Conservation (phyloP, 2,329 filamentous ascomycete genomes). For the Botrytis galanthina region DNA sequence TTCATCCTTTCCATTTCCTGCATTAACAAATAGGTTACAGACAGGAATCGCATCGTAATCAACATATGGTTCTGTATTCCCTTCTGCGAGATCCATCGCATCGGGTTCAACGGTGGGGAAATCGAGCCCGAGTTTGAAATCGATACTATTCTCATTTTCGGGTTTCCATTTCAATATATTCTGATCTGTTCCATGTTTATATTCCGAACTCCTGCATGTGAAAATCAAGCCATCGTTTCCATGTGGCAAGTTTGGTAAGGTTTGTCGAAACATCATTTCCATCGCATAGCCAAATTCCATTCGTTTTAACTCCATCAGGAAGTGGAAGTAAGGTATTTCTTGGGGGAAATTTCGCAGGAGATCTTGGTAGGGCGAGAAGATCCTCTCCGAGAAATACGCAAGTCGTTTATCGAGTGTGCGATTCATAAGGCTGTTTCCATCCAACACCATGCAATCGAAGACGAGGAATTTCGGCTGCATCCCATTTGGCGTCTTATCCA, state of each 20-base stretch:
- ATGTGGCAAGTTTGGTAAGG: slow-evolving; percentile 80
- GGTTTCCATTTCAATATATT: slow-evolving; percentile 99
- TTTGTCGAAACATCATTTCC: slow-evolving; percentile 85
- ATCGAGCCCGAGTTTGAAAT: slow-evolving; percentile 76
- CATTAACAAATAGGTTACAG: slow-evolving; percentile 70
- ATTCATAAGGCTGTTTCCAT: slow-evolving; percentile 71
- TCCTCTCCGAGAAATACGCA: slow-evolving; percentile 76
- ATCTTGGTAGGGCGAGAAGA: slow-evolving; percentile 68
- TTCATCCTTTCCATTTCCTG: slow-evolving; percentile 54
- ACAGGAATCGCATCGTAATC: slow-evolving; percentile 80
- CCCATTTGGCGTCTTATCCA: slow-evolving; percentile 71
- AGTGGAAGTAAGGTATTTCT: slow-evolving; percentile 69
- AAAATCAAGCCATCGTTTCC: slow-evolving; percentile 98
- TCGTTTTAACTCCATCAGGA: slow-evolving; percentile 81
- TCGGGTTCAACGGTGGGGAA: slow-evolving; percentile 73
- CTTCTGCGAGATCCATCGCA: slow-evolving; percentile 64
- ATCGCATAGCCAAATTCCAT: slow-evolving; percentile 88
- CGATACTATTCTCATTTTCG: slow-evolving; percentile 89
- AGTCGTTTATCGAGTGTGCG: slow-evolving; percentile 84
- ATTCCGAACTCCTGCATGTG: slow-evolving; percentile 84
- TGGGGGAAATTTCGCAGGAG: slow-evolving; percentile 65
- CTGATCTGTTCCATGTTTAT: slow-evolving; percentile 85
- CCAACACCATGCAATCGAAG: slow-evolving; percentile 87
- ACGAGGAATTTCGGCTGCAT: slow-evolving; percentile 79
- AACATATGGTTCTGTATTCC: slow-evolving; percentile 57